A percentile compares a stretch with the other conserved stretches of the same genome.
These are phyloP conservation scores for Euphrasia confusa DNA, from an alignment of 257 asterid species.

Conservation along the genomic window DNA sequence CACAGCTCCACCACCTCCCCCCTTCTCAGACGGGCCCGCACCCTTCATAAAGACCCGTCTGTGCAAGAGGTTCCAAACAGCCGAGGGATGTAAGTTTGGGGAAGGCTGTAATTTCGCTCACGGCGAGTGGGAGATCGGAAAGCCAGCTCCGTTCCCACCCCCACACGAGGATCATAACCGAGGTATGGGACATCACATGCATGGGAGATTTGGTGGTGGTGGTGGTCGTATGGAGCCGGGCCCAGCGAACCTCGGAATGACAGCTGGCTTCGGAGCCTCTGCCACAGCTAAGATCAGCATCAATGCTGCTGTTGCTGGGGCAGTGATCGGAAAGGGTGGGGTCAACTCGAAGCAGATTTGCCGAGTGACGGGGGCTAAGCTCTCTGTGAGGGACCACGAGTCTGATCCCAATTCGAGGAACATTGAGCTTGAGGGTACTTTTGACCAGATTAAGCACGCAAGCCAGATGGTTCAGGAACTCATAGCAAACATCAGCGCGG, in stretches of 20 bases:
- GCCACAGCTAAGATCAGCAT: conserved; percentile 85
- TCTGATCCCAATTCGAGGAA: conserved; percentile 60
- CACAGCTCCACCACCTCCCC: conserved; percentile 27
- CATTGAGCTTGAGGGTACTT: conserved; percentile 85
- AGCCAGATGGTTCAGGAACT: conserved; percentile 74
- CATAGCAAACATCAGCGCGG: conserved; percentile 39
- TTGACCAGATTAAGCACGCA: conserved; percentile 76
- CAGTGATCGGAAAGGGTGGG: conserved; percentile 92
- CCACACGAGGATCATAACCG: conserved; percentile 56
- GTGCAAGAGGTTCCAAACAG: conserved; percentile 69
- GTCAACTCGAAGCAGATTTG: conserved; percentile 87
- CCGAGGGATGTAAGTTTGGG: conserved; percentile 91
- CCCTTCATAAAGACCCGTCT: conserved; percentile 57
- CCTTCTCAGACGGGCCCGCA: conserved; percentile 48
- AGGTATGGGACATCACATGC: conserved; percentile 13
- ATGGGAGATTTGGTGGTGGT: neutral
- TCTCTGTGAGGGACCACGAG: conserved; percentile 74
- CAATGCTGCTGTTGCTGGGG: conserved; percentile 74
- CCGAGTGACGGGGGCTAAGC: conserved; percentile 73
- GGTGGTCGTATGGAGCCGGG: conserved; percentile 44
- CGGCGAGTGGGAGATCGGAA: conserved; percentile 91
- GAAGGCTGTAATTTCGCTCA: conserved; percentile 89
- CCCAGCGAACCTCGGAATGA: conserved; percentile 29
- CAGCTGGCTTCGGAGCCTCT: conserved; percentile 69
- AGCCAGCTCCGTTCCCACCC: conserved; percentile 34